Evolutionary conservation across 164 flowering plant species (phyloP), one percentile per base, ranked within the genome.

Genomic region (Malania oleifera): DNA sequence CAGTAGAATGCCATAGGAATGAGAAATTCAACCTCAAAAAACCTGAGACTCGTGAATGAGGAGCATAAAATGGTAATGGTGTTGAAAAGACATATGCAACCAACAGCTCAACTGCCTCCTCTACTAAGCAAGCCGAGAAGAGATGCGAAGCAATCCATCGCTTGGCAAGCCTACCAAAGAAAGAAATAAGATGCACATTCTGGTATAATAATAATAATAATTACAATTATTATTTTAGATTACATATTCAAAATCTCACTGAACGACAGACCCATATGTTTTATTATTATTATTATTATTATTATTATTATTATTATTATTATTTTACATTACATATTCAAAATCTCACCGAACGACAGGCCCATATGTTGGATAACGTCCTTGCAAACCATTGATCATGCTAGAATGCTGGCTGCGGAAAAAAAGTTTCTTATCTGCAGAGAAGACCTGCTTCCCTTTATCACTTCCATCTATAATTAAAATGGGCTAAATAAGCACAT

Each of bases 81-180:
- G 75, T 80, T 75, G 84, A 31, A 78, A 93, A 93, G 51, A 90
- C 74, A 67, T 80, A 60, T 24, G 99, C 97, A 43, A 88, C 97
- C 80, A 93, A 66, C 44, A 93, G 77, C 64, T 93, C 99, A 69
- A 90, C 63, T 53, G 87, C 89, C 73, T 90, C 99, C 65, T 82
- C 97, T 19, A 46, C 66, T 65, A 93, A 69, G 70, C 70, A 73
- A 27, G 80, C 69, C 18, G 99, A 93, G 67, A 93, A 86, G n/a
- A 93, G 77, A 78, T 93, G 99, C 12, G 99, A 84, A 70, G 95
- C 69, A 63, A 85, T 80, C 99, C 99, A 93, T 54, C 97, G 81
- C 70, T 93, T 93, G 35, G 96, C 99, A 74, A 93, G 87, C 86
- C 99, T 93, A 67, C 58, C 67, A 43, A 70, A 62, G 60, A 18